Conservation (phyloP, 1,284 basidiomycete species). For the Mycena citricolor region DNA sequence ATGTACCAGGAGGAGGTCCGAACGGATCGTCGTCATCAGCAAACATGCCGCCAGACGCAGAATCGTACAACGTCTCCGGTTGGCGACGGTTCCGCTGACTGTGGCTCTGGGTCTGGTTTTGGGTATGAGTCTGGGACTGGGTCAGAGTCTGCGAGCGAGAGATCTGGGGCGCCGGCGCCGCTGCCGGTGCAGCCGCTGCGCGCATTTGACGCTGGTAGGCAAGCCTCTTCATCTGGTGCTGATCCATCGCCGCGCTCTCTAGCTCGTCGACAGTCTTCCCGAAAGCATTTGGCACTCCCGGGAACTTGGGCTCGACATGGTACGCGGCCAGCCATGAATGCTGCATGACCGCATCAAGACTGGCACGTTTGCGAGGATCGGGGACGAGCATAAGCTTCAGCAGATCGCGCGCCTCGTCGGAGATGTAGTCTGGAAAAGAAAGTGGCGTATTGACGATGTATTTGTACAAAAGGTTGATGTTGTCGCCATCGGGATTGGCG, state of each 20-base stretch:
- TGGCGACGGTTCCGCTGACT: constrained; percentile 19
- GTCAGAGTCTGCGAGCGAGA: constrained; percentile 8
- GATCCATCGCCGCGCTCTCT: constrained; percentile 75
- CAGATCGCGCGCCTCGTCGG: constrained; percentile 67
- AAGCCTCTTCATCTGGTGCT: constrained; percentile 73
- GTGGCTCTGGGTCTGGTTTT: constrained; percentile 13
- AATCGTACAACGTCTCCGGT: background rate
- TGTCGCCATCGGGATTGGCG: constrained; percentile 44
- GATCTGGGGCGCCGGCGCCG: constrained; percentile 3
- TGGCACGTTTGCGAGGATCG: constrained; percentile 63
- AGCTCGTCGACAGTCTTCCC: constrained; percentile 75
- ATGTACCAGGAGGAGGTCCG: constrained; percentile 9
- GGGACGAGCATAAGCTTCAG: constrained; percentile 67
- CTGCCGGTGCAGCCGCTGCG: constrained; percentile 38
- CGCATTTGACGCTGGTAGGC: constrained; percentile 77
- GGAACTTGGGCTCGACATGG: constrained; percentile 26
- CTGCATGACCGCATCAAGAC: constrained; percentile 70
- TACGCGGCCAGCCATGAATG: constrained; percentile 74
- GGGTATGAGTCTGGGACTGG: constrained; percentile 3
- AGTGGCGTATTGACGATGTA: constrained; percentile 97
- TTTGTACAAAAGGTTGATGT: constrained; percentile 98
- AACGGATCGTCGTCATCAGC: constrained; percentile 20
- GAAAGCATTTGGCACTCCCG: constrained; percentile 48
- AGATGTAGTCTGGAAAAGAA: constrained; percentile 92
- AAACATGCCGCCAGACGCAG: background rate